Evolutionary conservation across 257 asterid species (phyloP), one percentile per base, ranked within the genome.

Genomic region (Nicotiana noctiflora): DNA sequence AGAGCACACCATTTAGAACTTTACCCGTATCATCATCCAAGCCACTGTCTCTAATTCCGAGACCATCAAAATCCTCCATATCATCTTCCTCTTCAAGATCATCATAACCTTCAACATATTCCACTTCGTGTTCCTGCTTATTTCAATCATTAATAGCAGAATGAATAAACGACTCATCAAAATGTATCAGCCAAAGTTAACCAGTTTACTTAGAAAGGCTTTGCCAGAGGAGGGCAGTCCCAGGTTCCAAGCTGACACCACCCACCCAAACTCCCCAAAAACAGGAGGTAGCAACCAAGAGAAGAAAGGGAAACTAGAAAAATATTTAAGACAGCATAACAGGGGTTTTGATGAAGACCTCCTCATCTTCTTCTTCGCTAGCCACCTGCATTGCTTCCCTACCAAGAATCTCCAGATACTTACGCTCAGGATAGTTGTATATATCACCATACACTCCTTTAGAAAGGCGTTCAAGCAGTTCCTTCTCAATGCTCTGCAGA

Each of bases 81-180:
- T 94, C 98, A 1, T 92, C 98, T 84, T 91, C 97, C 84, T 92
- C 97, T 85, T 93, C 98, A 40, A 96, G 97, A 29, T 90, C 97
- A 84, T 92, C 99, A 80, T 89, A 90, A 27, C 97, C 98, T 89
- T 96, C 98, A 57, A 96, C 97, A 81, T 89, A 94, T 85, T 94
- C 98, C 62, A 87, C 86, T 84, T 84, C 91, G n/a, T 62, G 77
- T 81, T 94, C 98, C 96, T 93, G 86, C 82, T 86, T 53, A 56
- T 12, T 17, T 70, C 63, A 46, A 83, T 79, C 83, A 76, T 17
- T 37, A 49, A 83, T 5, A 62, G 52, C 34, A 84, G 29, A 55
- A 34, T 6, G 44, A 34, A 34, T 34, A 34, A 34, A 34, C 40
- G 8, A 34, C 40, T 34, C 40, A 34, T 34, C 44, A 1, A 34